Conservation (phyloP, 495 filamentous ascomycete species). For the Xylaria acuta region DNA sequence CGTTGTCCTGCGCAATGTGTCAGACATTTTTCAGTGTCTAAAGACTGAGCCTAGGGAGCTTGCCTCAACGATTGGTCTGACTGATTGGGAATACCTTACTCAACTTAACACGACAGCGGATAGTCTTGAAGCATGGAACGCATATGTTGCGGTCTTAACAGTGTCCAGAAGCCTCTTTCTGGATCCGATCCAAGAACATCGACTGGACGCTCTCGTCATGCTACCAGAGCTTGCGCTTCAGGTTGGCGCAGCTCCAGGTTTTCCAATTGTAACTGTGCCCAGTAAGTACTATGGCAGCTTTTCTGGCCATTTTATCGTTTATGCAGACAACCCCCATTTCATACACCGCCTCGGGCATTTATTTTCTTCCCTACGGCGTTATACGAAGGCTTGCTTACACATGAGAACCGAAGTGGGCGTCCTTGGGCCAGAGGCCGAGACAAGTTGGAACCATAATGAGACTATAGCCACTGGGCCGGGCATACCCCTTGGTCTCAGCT, state of each 20-base stretch:
- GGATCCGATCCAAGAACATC: slow-evolving; percentile 47
- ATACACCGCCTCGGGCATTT: not conserved
- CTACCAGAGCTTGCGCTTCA: slow-evolving; percentile 39
- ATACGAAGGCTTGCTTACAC: slow-evolving; percentile 1
- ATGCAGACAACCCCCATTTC: slow-evolving; percentile 3
- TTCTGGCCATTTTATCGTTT: not conserved
- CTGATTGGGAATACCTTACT: slow-evolving; percentile 12
- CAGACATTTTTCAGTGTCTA: slow-evolving; percentile 12
- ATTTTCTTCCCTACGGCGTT: not conserved
- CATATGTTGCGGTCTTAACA: not conserved
- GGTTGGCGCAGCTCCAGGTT: slow-evolving; percentile 39
- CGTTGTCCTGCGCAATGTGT: slow-evolving; percentile 5
- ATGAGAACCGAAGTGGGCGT: slow-evolving; percentile 38
- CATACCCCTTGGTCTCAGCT: slow-evolving; percentile 63
- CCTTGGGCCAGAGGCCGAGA: slow-evolving; percentile 49
- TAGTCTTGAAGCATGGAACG: slow-evolving; percentile 15
- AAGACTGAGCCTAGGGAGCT: slow-evolving; percentile 12
- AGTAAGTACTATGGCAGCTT: slow-evolving; percentile 47
- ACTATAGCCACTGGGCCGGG: slow-evolving; percentile 42
- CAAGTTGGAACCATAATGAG: slow-evolving; percentile 40
- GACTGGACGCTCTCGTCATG: slow-evolving; percentile 48
- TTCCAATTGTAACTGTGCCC: slow-evolving; percentile 48
- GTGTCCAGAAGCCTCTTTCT: slow-evolving; percentile 29
- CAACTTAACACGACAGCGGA: not conserved
- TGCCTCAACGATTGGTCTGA: not conserved